Conservation (phyloP, 352 stramenopile genomes). For the Phytopythium oedochilum region DNA sequence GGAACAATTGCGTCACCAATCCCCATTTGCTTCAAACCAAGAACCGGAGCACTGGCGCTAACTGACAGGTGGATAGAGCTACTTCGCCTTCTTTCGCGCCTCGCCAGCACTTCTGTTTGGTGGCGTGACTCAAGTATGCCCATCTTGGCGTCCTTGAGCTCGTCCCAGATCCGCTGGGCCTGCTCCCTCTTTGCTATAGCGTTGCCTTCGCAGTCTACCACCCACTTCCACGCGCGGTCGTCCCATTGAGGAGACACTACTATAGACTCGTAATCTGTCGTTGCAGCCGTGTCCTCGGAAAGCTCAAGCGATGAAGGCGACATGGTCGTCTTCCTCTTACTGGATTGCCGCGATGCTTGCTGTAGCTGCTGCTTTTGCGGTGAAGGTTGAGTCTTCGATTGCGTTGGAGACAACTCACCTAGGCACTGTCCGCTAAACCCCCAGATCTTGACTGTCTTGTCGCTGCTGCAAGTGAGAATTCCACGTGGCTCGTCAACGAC, state of each 20-base stretch:
- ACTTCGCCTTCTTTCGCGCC: constrained; percentile 16
- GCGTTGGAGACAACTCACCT: constrained; percentile 24
- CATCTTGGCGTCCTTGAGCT: constrained; percentile 47
- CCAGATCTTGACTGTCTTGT: constrained; percentile 63
- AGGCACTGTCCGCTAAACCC: constrained; percentile 34
- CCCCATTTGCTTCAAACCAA: constrained; percentile 1
- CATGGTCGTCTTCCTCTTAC: background rate
- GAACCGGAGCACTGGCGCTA: constrained; percentile 22
- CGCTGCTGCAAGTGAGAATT: constrained; percentile 58
- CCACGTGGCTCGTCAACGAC: constrained; percentile 55
- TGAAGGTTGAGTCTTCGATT: constrained; percentile 2
- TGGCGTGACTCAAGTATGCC: constrained; percentile 18
- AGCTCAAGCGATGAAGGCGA: background rate
- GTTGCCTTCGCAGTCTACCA: constrained; percentile 34
- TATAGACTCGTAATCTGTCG: background rate
- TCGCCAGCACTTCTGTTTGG: constrained; percentile 15
- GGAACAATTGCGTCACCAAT: background rate
- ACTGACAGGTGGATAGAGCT: background rate
- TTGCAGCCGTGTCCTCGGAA: background rate
- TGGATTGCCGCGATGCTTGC: background rate
- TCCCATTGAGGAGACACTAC: background rate
- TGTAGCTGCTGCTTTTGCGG: background rate
- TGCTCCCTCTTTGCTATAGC: constrained; percentile 38
- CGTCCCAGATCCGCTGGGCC: constrained; percentile 50
- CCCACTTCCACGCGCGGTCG: constrained; percentile 35